Evolutionary conservation across 2,329 filamentous ascomycete species (phyloP), one percentile per base, ranked within the genome.

Genomic region (Myriosclerotinia scirpicola): DNA sequence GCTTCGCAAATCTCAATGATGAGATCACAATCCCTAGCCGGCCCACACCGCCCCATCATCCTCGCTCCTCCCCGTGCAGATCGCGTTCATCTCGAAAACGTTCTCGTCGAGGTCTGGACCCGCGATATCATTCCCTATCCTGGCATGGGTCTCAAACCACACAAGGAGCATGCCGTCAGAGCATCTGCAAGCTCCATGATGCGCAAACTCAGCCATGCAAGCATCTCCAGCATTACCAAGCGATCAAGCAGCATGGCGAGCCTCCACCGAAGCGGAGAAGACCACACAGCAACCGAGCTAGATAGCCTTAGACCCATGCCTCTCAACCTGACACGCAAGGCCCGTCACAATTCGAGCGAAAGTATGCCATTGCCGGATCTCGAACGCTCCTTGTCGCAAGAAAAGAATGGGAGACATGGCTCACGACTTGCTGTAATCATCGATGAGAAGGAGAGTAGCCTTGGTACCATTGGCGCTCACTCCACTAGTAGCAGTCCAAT

Each of bases 121-220:
- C 87, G 88, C 61, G 90, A 96, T 66, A 78, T 87, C 22, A 79
- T 97, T 53, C 92, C 93, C 0, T 95, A 90, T 75, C 92, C 93
- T 20, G 92, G 92, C 1, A 93, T 97, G 85, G 85, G 85, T 42
- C 82, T 77, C 78, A 77, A 87, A 79, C 77, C 86, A 76, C 77
- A 87, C 80, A 79, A 90, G 72, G 86, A 96, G 72, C 87, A 90
- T 74, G 81, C 92, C 4, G 88, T 95, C 56, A 84, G 90, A 61
- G 86, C 86, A 52, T 92, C 90, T n/a, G 91, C 93, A 15, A 92
- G 91, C 46, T 91, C 91, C 0, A 86, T 97, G 75, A 96, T 97
- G 80, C 86, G 93, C 63, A 96, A 93, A 76, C 84, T 97, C 69
- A 96, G 91, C 74, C 64, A 65, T 6, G 89, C 90, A 59, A 93